Percentiles rank a stretch among this genome's conserved stretches.
Conservation (phyloP, 2,329 filamentous ascomycete genomes). For the Ophiobolus disseminans region DNA sequence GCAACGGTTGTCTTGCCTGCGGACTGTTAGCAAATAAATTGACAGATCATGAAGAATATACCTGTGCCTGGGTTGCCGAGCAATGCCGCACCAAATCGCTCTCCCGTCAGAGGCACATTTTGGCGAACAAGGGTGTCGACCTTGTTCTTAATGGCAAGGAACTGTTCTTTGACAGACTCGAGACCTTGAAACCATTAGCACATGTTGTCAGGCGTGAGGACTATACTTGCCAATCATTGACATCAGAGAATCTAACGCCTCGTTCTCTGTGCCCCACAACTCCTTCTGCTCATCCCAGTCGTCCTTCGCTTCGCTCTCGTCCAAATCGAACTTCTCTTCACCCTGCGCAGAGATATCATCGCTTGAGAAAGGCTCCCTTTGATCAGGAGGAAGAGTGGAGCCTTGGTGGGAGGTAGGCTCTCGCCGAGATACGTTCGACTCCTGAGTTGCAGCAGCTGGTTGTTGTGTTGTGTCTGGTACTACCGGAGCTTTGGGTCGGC, state of each 20-base stretch:
- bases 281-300: slow-evolving; percentile 71
- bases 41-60: slow-evolving; percentile 46
- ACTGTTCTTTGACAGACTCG: slow-evolving; percentile 70
- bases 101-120: slow-evolving; percentile 59
- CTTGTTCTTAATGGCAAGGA: slow-evolving; percentile 68
- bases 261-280: slow-evolving; percentile 58
- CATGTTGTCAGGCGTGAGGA: not conserved
- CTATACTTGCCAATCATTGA: slow-evolving; percentile 65
- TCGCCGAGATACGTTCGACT: no score
- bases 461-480: not conserved
- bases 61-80: slow-evolving; percentile 80
- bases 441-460: no score
- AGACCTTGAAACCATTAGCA: slow-evolving; percentile 48
- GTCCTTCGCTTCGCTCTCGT: slow-evolving; percentile 41
- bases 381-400: not conserved
- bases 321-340: slow-evolving; percentile 10
- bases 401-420: no score
- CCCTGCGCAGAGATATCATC: no score
- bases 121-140: slow-evolving; percentile 69
- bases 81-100: slow-evolving; percentile 68
- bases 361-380: no score
- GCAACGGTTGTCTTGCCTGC: slow-evolving; percentile 77
- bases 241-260: slow-evolving; percentile 69
- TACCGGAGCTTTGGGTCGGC: not conserved
- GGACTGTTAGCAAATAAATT: not conserved